Evolutionary conservation across 2,329 filamentous ascomycete species (phyloP).

Genomic region (Pseudopyrenochaeta lycopersici): DNA sequence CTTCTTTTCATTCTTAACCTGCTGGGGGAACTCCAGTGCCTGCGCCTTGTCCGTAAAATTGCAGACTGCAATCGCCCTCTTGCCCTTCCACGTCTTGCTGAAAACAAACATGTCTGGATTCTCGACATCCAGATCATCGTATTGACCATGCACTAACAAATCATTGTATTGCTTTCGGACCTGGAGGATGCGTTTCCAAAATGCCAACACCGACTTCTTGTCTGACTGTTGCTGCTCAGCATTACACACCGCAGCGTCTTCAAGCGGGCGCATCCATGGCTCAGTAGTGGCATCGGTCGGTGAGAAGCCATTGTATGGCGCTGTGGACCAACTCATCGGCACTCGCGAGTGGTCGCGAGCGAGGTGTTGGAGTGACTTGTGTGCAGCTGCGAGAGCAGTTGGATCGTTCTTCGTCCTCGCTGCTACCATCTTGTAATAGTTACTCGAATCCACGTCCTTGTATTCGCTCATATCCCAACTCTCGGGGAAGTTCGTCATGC

Average conservation of each 20-base stretch:
- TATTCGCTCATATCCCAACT: constrained; percentile 57
- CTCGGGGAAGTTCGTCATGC: constrained; percentile 59
- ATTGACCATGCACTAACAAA: constrained; percentile 69
- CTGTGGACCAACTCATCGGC: constrained; percentile 72
- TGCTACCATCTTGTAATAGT: constrained; percentile 57
- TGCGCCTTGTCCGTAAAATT: constrained; percentile 46
- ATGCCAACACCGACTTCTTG: constrained; percentile 62
- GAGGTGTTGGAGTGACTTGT: constrained; percentile 65
- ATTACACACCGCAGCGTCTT: constrained; percentile 65
- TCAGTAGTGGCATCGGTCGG: constrained; percentile 55
- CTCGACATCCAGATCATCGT: constrained; percentile 61
- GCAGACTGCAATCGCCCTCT: constrained; percentile 41
- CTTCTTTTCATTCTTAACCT: constrained; percentile 39
- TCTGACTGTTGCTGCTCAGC: constrained; percentile 61
- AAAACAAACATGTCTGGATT: constrained; percentile 66
- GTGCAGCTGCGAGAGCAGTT: constrained; percentile 56
- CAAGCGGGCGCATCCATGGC: constrained; percentile 70
- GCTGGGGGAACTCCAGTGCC: constrained; percentile 45
- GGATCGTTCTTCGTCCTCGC: constrained; percentile 36
- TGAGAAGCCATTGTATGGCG: constrained; percentile 67
- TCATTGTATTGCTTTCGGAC: constrained; percentile 66
- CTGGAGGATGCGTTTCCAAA: constrained; percentile 67
- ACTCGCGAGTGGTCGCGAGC: constrained; percentile 73
- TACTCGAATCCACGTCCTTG: constrained; percentile 64
- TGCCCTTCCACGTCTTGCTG: constrained; percentile 40